Evolutionary conservation across 2,329 filamentous ascomycete genomes (phyloP).

Genomic region (Hypoxylon sp.): DNA sequence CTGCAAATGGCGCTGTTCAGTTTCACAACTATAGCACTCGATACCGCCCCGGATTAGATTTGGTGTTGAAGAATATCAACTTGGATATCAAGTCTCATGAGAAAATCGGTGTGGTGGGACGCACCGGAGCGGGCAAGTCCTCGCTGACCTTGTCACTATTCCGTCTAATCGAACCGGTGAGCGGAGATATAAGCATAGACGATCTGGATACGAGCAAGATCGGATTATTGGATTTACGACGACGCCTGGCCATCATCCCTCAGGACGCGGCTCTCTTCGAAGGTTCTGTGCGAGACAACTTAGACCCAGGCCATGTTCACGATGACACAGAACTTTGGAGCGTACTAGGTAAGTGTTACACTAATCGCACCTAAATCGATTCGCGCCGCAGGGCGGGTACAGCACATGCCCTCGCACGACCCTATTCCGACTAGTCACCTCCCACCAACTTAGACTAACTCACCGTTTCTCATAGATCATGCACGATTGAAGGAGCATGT

Average conservation of each 20-base stretch:
- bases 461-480: constrained; percentile 72
- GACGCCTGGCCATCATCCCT: constrained; percentile 94
- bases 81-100: constrained; percentile 94
- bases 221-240: constrained; percentile 86
- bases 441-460: constrained; percentile 54
- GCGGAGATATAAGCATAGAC: constrained; percentile 90
- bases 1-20: constrained; percentile 85
- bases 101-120: constrained; percentile 97
- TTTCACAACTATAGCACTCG: constrained; percentile 96
- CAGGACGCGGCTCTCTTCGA: constrained; percentile 98
- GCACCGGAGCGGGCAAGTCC: constrained; percentile 95
- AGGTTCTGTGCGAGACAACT: constrained; percentile 91
- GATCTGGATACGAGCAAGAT: constrained; percentile 89
- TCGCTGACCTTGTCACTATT: constrained; percentile 93
- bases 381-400: constrained; percentile 41
- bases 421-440: constrained; percentile 34
- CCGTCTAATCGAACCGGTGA: constrained; percentile 89
- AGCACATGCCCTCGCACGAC: constrained; percentile 42
- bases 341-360: constrained; percentile 77
- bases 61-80: constrained; percentile 93
- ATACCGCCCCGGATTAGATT: constrained; percentile 88
- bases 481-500: constrained; percentile 94
- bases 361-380: constrained; percentile 38
- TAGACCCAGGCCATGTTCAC: constrained; percentile 93
- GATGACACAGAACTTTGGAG: constrained; percentile 98